Conservation (phyloP, 345 rosid species). For the Tarenaya hassleriana region DNA sequence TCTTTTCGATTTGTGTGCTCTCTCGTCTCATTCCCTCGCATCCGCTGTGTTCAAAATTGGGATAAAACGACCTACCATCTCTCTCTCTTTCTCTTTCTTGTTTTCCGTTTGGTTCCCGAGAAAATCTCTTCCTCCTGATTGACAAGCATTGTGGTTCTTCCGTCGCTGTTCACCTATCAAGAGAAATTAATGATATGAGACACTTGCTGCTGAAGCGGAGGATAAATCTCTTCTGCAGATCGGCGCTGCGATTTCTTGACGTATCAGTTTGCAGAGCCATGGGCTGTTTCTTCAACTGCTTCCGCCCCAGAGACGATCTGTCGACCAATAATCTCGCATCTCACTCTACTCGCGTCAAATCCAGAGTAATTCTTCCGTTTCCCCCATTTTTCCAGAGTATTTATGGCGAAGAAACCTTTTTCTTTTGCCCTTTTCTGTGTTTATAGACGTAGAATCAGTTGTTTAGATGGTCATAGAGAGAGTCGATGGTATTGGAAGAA, state of each 20-base stretch:
- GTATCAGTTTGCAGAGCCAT: slow-evolving; percentile 37
- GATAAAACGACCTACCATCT: slow-evolving; percentile 10
- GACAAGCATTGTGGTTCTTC: not conserved
- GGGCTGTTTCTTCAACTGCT: slow-evolving; percentile 79
- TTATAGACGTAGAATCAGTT: too few relatives aligned
- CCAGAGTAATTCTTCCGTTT: slow-evolving; percentile 30
- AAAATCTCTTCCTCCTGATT: slow-evolving; percentile 16
- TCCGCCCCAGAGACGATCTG: slow-evolving; percentile 48
- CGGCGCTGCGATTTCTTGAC: slow-evolving; percentile 28
- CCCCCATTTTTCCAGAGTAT: not conserved
- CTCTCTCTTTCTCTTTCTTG: slow-evolving; percentile 6
- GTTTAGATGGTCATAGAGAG: too few relatives aligned
- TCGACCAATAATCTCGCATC: slow-evolving; percentile 29
- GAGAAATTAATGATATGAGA: slow-evolving; percentile 39
- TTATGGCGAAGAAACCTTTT: slow-evolving; percentile 12
- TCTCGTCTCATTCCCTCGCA: slow-evolving; percentile 20
- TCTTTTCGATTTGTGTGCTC: too few relatives aligned
- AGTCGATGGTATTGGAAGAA: too few relatives aligned
- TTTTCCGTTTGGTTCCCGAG: slow-evolving; percentile 23
- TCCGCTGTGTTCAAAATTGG: slow-evolving; percentile 22
- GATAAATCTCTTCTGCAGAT: slow-evolving; percentile 30
- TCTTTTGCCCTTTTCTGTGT: not conserved
- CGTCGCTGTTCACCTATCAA: slow-evolving; percentile 1
- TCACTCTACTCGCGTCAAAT: slow-evolving; percentile 23
- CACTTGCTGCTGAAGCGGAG: slow-evolving; percentile 35